These are phyloP conservation scores for Imleria badia DNA, from an alignment of 768 basidiomycete genomes.

Conservation along the genomic window DNA sequence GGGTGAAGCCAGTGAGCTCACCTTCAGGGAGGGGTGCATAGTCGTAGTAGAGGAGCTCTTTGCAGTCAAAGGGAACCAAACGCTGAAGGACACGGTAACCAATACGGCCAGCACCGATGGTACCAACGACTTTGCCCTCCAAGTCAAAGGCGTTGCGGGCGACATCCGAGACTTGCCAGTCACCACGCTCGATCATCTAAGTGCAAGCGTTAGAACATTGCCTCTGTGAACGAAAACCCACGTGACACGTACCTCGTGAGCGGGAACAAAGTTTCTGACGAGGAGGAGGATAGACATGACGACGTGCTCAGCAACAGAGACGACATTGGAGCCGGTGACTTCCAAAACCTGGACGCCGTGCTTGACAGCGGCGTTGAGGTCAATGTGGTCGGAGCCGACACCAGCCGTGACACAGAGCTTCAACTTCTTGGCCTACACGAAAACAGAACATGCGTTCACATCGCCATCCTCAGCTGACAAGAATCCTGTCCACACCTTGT, in stretches of 20 bases:
- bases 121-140: conserved; percentile 89
- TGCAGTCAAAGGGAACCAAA: conserved; percentile 79
- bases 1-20: conserved; percentile 19
- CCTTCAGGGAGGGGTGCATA: conserved; percentile 70
- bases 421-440: conserved; percentile 76
- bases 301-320: conserved; percentile 90
- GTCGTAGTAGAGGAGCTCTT: conserved; percentile 90
- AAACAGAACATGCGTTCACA: neutral
- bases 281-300: conserved; percentile 88
- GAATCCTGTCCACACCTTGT: conserved; percentile 46
- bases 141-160: conserved; percentile 86
- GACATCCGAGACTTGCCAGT: conserved; percentile 84
- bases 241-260: conserved; percentile 62
- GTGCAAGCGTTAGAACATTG: neutral
- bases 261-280: conserved; percentile 86
- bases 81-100: conserved; percentile 87
- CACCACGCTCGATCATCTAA: conserved; percentile 78
- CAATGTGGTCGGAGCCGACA: conserved; percentile 89
- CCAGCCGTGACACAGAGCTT: conserved; percentile 90
- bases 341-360: conserved; percentile 78
- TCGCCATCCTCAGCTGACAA: neutral
- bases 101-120: conserved; percentile 81
- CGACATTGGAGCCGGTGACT: conserved; percentile 88
- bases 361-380: conserved; percentile 85
- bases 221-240: neutral